Base-by-base conservation (phyloP, 805 yeast species). In the Pichia exigua region DNA sequence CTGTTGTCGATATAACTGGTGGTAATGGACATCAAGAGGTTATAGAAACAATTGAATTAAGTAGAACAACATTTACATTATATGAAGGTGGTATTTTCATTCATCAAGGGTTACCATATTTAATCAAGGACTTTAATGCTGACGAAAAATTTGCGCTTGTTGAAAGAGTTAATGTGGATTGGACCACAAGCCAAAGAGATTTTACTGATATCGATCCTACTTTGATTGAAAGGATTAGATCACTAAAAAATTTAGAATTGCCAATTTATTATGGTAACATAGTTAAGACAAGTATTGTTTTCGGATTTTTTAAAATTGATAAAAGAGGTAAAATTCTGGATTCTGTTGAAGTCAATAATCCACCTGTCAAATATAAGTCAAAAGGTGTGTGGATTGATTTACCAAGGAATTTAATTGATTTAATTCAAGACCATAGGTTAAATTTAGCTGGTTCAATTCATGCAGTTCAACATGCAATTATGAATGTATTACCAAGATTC, bases 351-450 rank as follows among this genome's bases (percentile, higher is more conserved):
- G 96, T 95, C 0, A 80, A 85, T 50, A 85, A 88, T 59, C 97
- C 97, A 0, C 97, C 97, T 0, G 79, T 85, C 2, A 66, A 73
- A 3, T 73, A 80, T 41, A 65, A 73, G 38, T 81, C 95, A 0
- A 84, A 85, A 55, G 99, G 99, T 0, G 73, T 92, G 38, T 94
- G 98, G 98, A 76, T 94, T 8, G 96, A 94, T 64, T 75, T 94
- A 1, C 95, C 97, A 0, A 62, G 66, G 3, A 60, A 61, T n/a
- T 87, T 88, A 0, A 61, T 91, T 15, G 81, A 81, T 1, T 54
- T 81, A 2, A 72, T 92, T 32, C 68, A 73, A 3, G 65, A 63
- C 3, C 88, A 89, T 57, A 59, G 72, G 2, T 68, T 94, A 44
- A 85, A 79, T 52, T 70, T 83, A 2, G 92, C 98, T 0, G 99